Percentiles rank a stretch among this genome's conserved stretches.
phyloP scores from a whole-genome alignment of 2,329 filamentous ascomycete genomes.

The Chaetomium sp. region DNA sequence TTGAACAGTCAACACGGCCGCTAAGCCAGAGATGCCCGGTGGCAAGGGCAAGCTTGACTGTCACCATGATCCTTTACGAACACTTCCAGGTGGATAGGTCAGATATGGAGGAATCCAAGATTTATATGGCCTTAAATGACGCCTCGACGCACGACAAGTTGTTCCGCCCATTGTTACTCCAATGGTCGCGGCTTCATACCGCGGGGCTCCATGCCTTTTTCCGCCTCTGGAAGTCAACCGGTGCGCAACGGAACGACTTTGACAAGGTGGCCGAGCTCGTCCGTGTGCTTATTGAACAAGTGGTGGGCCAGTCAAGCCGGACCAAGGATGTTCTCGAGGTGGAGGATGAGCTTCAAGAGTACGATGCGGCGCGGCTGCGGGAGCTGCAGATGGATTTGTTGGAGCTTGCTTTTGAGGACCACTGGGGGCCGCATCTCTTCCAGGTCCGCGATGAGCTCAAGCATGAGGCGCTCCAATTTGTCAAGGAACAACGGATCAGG shows the following conservation, averaged over 20 bases:
- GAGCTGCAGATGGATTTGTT: slow-evolving; percentile 90
- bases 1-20: slow-evolving; percentile 77
- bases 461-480: slow-evolving; percentile 87
- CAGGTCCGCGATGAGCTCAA: slow-evolving; percentile 89
- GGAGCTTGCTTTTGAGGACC: slow-evolving; percentile 85
- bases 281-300: slow-evolving; percentile 81
- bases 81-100: slow-evolving; percentile 90
- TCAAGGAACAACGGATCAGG: slow-evolving; percentile 91
- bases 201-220: slow-evolving; percentile 83
- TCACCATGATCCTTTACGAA: slow-evolving; percentile 85
- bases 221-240: slow-evolving; percentile 84
- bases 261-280: slow-evolving; percentile 89
- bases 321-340: slow-evolving; percentile 80
- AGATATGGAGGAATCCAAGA: slow-evolving; percentile 71
- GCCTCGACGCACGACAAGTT: slow-evolving; percentile 75
- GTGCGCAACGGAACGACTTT: slow-evolving; percentile 79
- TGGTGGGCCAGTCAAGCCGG: slow-evolving; percentile 74
- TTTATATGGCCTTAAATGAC: slow-evolving; percentile 67
- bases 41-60: slow-evolving; percentile 75
- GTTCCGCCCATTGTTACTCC: slow-evolving; percentile 79
- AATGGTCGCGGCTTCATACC: slow-evolving; percentile 88
- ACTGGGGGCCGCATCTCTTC: slow-evolving; percentile 83
- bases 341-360: slow-evolving; percentile 81
- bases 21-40: slow-evolving; percentile 73
- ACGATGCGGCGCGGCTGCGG: slow-evolving; percentile 70